Evolutionary conservation across 2,329 filamentous ascomycete genomes (phyloP).

Genomic region (Thelonectria rubi): DNA sequence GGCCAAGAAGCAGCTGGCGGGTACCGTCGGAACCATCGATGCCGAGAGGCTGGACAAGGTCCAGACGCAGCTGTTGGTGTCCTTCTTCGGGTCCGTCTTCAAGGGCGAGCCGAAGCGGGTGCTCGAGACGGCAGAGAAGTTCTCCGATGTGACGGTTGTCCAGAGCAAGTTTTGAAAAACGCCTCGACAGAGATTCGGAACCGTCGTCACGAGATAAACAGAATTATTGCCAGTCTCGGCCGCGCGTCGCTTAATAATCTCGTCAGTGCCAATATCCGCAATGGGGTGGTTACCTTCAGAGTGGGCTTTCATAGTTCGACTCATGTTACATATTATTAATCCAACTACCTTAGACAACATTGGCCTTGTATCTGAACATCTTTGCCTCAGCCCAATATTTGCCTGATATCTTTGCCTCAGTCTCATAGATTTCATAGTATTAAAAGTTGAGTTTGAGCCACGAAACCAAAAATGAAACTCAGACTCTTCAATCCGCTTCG

Average conservation of each 20-base stretch:
- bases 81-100: constrained; percentile 37
- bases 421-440: constrained; percentile 17
- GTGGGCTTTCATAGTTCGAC: not conserved
- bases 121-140: constrained; percentile 10
- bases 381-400: constrained; percentile 13
- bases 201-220: not conserved
- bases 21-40: constrained; percentile 27
- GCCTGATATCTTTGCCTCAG: constrained; percentile 15
- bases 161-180: constrained; percentile 25
- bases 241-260: constrained; percentile 10
- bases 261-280: not conserved
- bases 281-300: not conserved
- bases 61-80: constrained; percentile 33
- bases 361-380: not conserved
- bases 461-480: constrained; percentile 1
- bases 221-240: not conserved
- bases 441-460: not conserved
- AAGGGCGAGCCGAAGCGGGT: constrained; percentile 20
- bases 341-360: not conserved
- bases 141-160: constrained; percentile 31
- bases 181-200: not conserved
- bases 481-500: not conserved
- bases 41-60: constrained; percentile 28
- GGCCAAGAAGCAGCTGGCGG: not conserved
- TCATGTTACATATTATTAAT: not conserved